Evolutionary conservation across 768 basidiomycete species (phyloP), one percentile per base, ranked within the genome.

Genomic region (Termitomyces titanicus): DNA sequence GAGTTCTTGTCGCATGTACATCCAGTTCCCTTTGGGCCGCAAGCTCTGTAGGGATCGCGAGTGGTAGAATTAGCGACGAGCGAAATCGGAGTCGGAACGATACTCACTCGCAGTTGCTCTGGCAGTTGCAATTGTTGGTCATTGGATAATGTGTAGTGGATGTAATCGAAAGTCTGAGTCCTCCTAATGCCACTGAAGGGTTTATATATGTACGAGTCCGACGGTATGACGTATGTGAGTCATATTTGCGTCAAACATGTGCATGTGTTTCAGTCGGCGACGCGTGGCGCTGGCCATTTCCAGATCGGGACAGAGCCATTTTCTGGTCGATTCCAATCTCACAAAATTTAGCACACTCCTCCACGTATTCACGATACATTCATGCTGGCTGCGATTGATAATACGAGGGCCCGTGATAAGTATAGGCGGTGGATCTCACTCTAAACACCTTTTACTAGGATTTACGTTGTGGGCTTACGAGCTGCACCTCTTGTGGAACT

Each of bases 21-120:
- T 18, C 72, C 73, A 15, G 69, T 70, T 55, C 72, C 72, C 24
- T 63, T 48, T n/a, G 71, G 67, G 11, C 73, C 74, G 58, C 74
- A 75, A 46, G 68, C 57, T 31, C 74, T 75, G 52, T 2, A 47
- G 20, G 6, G n/a, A 3, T n/a, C 8, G 15, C 2, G 5, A 24
- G 27, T 10, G 9, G 22, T 7, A 29, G 3, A 22, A 24, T 24
- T 9, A 11, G 39, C 22, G 13, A 29, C 10, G 18, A 10, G 12
- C 24, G 34, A 0, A 13, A 22, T 35, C 17, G 2, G 11, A 10
- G 33, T 10, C 20, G 3, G 35, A 42, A 40, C 22, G n/a, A 15
- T 15, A 47, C 67, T 57, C 54, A 67, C 66, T 48, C 47, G 66
- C 71, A 72, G 44, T 66, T 66, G 45, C 46, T 60, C 51, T 70